Percentiles rank a stretch among this genome's conserved stretches.
Evolutionary conservation across 768 basidiomycete genomes (phyloP).

Genomic region (Dictyophora rubrovolvata): DNA sequence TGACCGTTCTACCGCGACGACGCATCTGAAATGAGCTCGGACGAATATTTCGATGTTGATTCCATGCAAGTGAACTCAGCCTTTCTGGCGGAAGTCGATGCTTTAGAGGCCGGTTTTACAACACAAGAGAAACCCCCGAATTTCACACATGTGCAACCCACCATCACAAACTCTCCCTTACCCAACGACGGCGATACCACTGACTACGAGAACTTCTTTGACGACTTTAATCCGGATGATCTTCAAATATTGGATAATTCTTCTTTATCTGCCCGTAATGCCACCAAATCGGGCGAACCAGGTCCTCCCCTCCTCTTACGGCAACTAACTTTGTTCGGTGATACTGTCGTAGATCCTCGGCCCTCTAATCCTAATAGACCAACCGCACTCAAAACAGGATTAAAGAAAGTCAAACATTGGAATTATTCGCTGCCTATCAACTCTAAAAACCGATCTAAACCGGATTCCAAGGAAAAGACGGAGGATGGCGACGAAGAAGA

Average conservation of each 20-base stretch:
- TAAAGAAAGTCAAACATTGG: slow-evolving; percentile 72
- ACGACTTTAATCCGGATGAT: slow-evolving; percentile 4
- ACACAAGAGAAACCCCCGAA: not conserved
- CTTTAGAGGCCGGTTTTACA: slow-evolving; percentile 49
- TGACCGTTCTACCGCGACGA: not conserved
- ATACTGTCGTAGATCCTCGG: not conserved
- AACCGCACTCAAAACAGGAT: slow-evolving; percentile 33
- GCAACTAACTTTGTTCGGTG: slow-evolving; percentile 15
- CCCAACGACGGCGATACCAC: not conserved
- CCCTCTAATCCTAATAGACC: slow-evolving; percentile 14
- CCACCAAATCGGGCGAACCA: slow-evolving; percentile 13
- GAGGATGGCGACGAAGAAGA: slow-evolving; percentile 35
- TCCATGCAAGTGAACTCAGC: slow-evolving; percentile 41
- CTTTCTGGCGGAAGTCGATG: slow-evolving; percentile 51
- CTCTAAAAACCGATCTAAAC: slow-evolving; percentile 34
- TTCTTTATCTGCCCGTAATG: not conserved
- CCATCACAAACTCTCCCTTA: not conserved
- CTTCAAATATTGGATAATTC: not conserved
- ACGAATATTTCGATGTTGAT: slow-evolving; percentile 64
- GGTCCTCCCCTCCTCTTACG: slow-evolving; percentile 20
- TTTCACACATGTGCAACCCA: not conserved
- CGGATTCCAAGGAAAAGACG: slow-evolving; percentile 39
- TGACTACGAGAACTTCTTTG: slow-evolving; percentile 4
- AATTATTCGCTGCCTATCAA: slow-evolving; percentile 84
- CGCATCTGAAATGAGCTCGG: slow-evolving; percentile 51